Evolutionary conservation across 768 basidiomycete species (phyloP).

Genomic region (Amanita pseudoporphyria): DNA sequence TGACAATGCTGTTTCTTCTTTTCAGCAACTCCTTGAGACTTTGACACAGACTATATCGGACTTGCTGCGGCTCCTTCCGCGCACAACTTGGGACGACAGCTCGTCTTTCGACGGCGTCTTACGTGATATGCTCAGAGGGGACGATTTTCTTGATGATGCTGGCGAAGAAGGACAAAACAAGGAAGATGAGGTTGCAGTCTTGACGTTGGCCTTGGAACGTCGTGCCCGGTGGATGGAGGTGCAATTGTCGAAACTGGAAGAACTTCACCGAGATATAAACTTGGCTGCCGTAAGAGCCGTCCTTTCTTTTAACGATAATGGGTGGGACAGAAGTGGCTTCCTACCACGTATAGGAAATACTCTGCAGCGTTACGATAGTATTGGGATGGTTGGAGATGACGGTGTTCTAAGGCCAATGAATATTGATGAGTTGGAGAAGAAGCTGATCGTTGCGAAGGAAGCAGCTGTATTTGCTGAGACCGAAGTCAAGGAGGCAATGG

Average conservation of each 20-base stretch:
- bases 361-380: conserved; percentile 54
- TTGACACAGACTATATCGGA: conserved; percentile 88
- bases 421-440: conserved; percentile 67
- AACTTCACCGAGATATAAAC: conserved; percentile 85
- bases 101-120: conserved; percentile 83
- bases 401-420: conserved; percentile 44
- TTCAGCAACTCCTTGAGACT: conserved; percentile 82
- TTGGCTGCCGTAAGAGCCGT: conserved; percentile 78
- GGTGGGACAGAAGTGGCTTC: conserved; percentile 67
- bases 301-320: conserved; percentile 74
- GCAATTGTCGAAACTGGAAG: conserved; percentile 80
- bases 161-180: conserved; percentile 54
- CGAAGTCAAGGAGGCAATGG: conserved; percentile 69
- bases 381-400: conserved; percentile 46
- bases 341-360: conserved; percentile 66
- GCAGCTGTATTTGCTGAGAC: conserved; percentile 64
- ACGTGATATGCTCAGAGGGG: conserved; percentile 82
- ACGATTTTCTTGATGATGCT: conserved; percentile 75
- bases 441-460: conserved; percentile 59
- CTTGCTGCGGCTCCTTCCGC: conserved; percentile 72
- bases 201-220: conserved; percentile 76
- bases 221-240: conserved; percentile 95
- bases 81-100: conserved; percentile 85
- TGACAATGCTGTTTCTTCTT: conserved; percentile 83
- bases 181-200: conserved; percentile 78